phyloP scores from a whole-genome alignment of 1,284 basidiomycete genomes.

The Papiliotrema laurentii region DNA sequence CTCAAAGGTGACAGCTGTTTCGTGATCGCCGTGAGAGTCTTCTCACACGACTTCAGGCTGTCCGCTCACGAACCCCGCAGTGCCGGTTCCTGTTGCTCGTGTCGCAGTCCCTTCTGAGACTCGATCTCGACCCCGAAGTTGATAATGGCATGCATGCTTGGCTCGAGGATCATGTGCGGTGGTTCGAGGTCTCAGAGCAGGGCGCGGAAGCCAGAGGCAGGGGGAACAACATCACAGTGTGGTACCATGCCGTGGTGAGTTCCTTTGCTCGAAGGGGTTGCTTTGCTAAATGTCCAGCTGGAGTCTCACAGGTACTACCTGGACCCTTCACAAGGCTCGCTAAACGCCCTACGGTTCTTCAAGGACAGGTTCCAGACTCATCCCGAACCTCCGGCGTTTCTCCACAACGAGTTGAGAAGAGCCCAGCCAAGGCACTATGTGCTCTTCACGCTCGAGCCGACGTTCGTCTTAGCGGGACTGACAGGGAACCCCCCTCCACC shows the following conservation, averaged over 20 bases:
- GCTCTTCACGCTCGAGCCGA: constrained; percentile 31
- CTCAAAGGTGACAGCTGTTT: constrained; percentile 25
- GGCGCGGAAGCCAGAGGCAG: constrained; percentile 17
- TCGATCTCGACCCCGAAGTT: constrained; percentile 5
- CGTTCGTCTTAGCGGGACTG: constrained; percentile 22
- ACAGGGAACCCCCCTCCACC: constrained; percentile 4
- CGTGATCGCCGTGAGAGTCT: constrained; percentile 23
- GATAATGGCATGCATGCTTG: constrained; percentile 13
- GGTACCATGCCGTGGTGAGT: constrained; percentile 35
- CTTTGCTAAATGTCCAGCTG: too few species aligned
- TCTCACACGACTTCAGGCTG: neutral
- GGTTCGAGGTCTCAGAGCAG: constrained; percentile 26
- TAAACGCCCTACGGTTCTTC: too few species aligned
- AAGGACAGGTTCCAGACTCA: too few species aligned
- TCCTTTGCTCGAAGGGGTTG: too few species aligned
- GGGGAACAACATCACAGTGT: constrained; percentile 28
- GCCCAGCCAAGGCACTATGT: constrained; percentile 30
- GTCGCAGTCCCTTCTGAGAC: constrained; percentile 18
- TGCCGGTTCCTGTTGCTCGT: constrained; percentile 31
- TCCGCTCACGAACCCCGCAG: constrained; percentile 11
- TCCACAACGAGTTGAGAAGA: constrained; percentile 19
- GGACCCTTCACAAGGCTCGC: too few species aligned
- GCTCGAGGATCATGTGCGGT: constrained; percentile 24
- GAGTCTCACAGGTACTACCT: too few species aligned
- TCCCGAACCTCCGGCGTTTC: constrained; percentile 12